A percentile compares a stretch with the other conserved stretches of the same genome.
Conservation (phyloP, 139 green algal species). For the Chlamydomonas urium region DNA sequence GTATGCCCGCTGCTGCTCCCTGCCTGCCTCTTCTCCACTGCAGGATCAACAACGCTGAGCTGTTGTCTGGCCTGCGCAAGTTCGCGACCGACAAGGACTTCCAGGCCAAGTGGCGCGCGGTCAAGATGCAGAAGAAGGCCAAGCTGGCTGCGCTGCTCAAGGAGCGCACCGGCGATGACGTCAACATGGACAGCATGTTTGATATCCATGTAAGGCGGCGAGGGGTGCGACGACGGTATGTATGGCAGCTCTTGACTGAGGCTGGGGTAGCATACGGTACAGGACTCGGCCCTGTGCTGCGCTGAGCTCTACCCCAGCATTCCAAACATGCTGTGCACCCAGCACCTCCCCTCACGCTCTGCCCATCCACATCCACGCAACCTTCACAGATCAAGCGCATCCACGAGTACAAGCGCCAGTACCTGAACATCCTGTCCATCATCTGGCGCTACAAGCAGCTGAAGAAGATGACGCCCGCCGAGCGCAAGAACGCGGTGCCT, state of each 20-base stretch:
- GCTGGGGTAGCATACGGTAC: no score
- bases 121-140: conserved; percentile 85
- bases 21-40: no score
- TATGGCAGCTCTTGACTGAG: no score
- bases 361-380: no score
- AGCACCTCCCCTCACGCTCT: no score
- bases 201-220: conserved; percentile 90
- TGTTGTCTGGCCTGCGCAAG: conserved; percentile 38
- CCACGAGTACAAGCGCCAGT: conserved; percentile 99
- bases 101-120: conserved; percentile 67
- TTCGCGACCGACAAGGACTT: conserved; percentile 48
- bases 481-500: conserved; percentile 66
- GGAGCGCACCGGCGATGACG: conserved; percentile 56
- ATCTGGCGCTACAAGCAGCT: conserved; percentile 89
- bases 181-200: conserved; percentile 80
- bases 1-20: no score
- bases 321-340: no score
- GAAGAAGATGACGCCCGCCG: conserved; percentile 77
- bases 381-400: conserved; percentile 97
- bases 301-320: no score
- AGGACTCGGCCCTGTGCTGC: no score
- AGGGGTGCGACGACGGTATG: no score
- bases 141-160: conserved; percentile 73
- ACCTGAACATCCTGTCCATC: conserved; percentile 86
- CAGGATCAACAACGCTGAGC: conserved; percentile 57